Evolutionary conservation across 169 alveolate species (phyloP), one percentile per base, ranked within the genome.

Genomic region (Plasmodium falciparum): DNA sequence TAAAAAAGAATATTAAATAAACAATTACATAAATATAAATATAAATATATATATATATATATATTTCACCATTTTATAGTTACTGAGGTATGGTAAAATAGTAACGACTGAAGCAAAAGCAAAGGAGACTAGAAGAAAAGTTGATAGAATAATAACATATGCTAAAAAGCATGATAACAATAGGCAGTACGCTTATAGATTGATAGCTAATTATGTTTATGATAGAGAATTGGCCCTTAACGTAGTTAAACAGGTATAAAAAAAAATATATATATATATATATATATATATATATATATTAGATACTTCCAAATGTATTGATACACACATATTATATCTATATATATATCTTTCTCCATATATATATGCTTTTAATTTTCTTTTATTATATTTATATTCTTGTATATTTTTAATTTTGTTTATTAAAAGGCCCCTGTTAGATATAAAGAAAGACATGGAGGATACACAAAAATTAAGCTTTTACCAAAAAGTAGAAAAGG

Each of bases 81-180:
- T 93, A 13, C 88, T 94, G 11, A 65, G 96, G n/a, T 95, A 94
- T 47, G 96, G 96, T 6, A 88, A 94, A 61, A 94, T 94, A 62
- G 73, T 94, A 12, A 94, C 96, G 29, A 94, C 96, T 1, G 91
- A 90, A 45, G 93, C 92, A 91, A 94, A 94, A 92, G 96, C 96
- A 9, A 86, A 93, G 52, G 95, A 92, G 62, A 89, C 96, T n/a
- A 75, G 93, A 66, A 93, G 94, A 45, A 78, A 88, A 66, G 95
- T 94, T 9, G 96, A 94, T 56, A 61, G 96, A 74, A 94, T 94
- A 56, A 94, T 94, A 76, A 94, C 93, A 71, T 94, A 92, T 78
- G 85, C 96, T 70, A 94, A 94, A 59, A 86, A 92, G 73, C 88
- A 72, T 39, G 63, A 65, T 26, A 24, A 73, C 33, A 88, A 94